A percentile compares a stretch with the other conserved stretches of the same genome.
Evolutionary conservation across 495 filamentous ascomycete species (phyloP).

Genomic region (Neurospora tetrasperma): DNA sequence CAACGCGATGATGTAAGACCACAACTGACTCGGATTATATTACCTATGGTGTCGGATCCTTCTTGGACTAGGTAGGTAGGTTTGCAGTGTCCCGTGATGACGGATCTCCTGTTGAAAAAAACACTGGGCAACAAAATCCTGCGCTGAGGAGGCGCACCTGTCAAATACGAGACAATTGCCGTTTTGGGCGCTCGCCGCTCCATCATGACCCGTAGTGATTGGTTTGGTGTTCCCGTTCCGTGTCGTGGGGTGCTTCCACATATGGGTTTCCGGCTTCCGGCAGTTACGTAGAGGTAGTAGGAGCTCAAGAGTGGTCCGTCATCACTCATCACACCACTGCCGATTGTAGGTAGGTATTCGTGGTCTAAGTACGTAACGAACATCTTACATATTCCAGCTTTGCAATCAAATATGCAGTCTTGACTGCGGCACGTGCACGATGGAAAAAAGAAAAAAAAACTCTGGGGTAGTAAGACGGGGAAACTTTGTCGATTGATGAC

Average conservation of each 20-base stretch:
- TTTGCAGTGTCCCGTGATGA: background rate
- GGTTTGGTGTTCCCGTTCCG: background rate
- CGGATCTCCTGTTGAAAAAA: background rate
- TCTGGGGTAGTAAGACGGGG: background rate
- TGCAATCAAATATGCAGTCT: background rate
- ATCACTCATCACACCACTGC: background rate
- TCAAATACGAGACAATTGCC: background rate
- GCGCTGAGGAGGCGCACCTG: background rate
- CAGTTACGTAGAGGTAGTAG: background rate
- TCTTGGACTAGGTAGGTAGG: background rate
- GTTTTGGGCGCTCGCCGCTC: background rate
- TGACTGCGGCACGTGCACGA: background rate
- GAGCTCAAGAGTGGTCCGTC: background rate
- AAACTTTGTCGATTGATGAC: background rate
- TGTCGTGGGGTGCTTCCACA: background rate
- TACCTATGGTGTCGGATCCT: background rate
- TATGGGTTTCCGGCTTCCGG: background rate
- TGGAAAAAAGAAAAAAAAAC: background rate
- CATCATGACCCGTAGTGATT: background rate
- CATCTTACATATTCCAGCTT: background rate
- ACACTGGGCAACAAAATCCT: background rate
- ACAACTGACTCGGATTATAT: background rate
- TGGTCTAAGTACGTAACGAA: background rate
- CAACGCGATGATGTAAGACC: background rate
- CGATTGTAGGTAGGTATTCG: background rate